These are phyloP conservation scores for Saksenaea oblongispora DNA, from an alignment of 371 early-diverging fungal species.

Conservation along the genomic window DNA sequence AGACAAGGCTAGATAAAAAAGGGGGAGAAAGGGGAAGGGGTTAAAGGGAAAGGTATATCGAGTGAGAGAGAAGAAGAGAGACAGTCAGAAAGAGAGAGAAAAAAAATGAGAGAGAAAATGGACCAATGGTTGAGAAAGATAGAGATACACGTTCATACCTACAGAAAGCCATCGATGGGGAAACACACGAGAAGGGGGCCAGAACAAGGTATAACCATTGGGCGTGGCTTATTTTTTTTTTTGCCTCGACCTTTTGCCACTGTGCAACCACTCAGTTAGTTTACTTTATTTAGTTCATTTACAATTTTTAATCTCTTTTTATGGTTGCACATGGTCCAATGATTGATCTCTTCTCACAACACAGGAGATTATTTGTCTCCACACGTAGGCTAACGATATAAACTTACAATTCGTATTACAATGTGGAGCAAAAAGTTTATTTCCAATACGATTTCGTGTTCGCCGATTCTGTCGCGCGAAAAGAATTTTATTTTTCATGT, in stretches of 20 bases:
- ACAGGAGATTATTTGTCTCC: background rate
- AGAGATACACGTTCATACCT: no score
- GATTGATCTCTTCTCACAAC: background rate
- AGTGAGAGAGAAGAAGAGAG: no score
- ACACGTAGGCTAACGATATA: background rate
- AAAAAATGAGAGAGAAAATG: no score
- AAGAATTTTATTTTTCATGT: background rate
- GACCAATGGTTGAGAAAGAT: no score
- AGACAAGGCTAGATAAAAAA: background rate
- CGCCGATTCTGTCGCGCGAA: conserved; percentile 1
- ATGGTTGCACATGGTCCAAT: conserved; percentile 3
- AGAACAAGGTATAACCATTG: background rate
- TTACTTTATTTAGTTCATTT: conserved; percentile 1
- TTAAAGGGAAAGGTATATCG: background rate
- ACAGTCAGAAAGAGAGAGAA: no score
- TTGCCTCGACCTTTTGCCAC: background rate
- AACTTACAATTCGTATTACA: conserved; percentile 1
- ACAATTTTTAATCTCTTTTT: conserved; percentile 1
- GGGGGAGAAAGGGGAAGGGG: background rate
- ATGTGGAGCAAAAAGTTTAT: background rate
- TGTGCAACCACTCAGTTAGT: background rate
- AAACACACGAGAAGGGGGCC: background rate
- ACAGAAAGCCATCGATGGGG: background rate
- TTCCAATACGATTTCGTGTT: background rate
- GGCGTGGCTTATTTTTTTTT: background rate